Base-by-base conservation (phyloP, 2,329 filamentous ascomycete species). In the Arthroderma sp. region DNA sequence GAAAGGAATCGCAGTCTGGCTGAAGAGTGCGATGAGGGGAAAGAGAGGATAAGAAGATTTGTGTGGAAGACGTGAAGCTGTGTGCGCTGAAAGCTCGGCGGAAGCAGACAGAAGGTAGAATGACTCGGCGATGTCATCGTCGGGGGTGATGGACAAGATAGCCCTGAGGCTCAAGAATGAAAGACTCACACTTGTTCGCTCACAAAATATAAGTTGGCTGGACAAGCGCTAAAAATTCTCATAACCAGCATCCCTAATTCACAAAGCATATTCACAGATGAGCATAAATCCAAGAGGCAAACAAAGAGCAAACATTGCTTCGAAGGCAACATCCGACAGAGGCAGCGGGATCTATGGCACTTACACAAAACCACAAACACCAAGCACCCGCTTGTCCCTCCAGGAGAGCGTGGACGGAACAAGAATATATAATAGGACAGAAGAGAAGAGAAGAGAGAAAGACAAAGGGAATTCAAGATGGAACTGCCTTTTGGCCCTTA, bases 121-220 rank as follows among this genome's bases (percentile, higher is more conserved):
- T 9, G 45, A 38, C 11, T 31, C 29, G 39, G 15, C 28, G 29
- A 15, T 41, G 8, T 40, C 43, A 46, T 46, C 36, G 33, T 37
- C 40, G 15, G 11, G 3, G 43, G 44, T 41, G 47, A 48, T 46
- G 39, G n/a, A 28, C n/a, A 38, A 29, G 29, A 45, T 8, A 29
- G 36, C 40, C 6, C 15, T 43, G 15, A 30, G 6, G 29, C 10
- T 32, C 4, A 4, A 22, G 22, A 15, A 33, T 27, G 30, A 33
- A 29, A n/a, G n/a, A 42, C 40, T 33, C 6, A 34, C 15, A 42
- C 8, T 11, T 34, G n/a, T 8, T 11, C 31, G 29, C 28, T 33
- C 40, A 42, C 40, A 42, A 34, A 11, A 10, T 29, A 32, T 11
- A 34, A n/a, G 27, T 5, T 22, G 28, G 11, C 38, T 31, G 22